Percentiles rank a stretch among this genome's conserved stretches.
Conservation (phyloP, 495 filamentous ascomycete genomes). For the Antarctomyces pellizariae region DNA sequence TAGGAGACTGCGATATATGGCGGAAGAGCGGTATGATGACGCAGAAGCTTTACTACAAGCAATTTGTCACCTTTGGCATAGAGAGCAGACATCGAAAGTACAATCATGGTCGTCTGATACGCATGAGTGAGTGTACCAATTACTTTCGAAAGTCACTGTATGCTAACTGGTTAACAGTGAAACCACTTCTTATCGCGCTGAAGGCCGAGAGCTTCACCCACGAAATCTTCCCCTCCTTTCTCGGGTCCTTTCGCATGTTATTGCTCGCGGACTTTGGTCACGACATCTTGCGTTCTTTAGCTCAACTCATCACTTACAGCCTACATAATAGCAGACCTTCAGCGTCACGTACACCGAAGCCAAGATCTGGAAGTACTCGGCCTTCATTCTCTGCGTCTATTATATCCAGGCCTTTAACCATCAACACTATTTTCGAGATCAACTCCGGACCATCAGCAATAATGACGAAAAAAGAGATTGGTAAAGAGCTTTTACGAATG, state of each 20-base stretch:
- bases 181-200: slow-evolving; percentile 68
- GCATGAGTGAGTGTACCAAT: slow-evolving; percentile 61
- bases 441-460: slow-evolving; percentile 8
- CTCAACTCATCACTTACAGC: slow-evolving; percentile 81
- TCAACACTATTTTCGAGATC: slow-evolving; percentile 11
- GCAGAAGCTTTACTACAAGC: slow-evolving; percentile 73
- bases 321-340: slow-evolving; percentile 41
- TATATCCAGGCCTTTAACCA: slow-evolving; percentile 13
- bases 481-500: slow-evolving; percentile 53
- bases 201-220: slow-evolving; percentile 58
- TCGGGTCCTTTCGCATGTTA: slow-evolving; percentile 51
- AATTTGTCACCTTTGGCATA: slow-evolving; percentile 64
- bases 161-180: slow-evolving; percentile 23
- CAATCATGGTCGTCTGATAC: slow-evolving; percentile 58
- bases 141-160: slow-evolving; percentile 1
- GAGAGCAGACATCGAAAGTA: slow-evolving; percentile 80
- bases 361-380: slow-evolving; percentile 16
- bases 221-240: slow-evolving; percentile 47
- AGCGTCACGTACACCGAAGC: slow-evolving; percentile 26
- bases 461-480: slow-evolving; percentile 36
- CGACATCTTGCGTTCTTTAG: slow-evolving; percentile 66
- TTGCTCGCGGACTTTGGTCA: slow-evolving; percentile 57
- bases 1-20: slow-evolving; percentile 88
- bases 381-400: slow-evolving; percentile 15
- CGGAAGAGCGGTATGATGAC: slow-evolving; percentile 46